These are phyloP conservation scores for Hymenoscyphus linearis DNA, from an alignment of 2,329 filamentous ascomycete genomes.

Conservation along the genomic window DNA sequence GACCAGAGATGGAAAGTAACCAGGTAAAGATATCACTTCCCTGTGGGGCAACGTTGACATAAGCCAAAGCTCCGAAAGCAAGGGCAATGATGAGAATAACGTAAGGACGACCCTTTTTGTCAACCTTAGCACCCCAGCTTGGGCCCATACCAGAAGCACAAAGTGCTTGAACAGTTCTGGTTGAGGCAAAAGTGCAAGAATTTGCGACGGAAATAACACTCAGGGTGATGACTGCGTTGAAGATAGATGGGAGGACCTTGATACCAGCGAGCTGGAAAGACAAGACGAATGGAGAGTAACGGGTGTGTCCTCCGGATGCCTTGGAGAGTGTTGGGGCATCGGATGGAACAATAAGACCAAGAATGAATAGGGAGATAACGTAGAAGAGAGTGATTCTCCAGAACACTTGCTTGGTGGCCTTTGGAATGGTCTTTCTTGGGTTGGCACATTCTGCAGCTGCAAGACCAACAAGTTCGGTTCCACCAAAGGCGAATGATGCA, in stretches of 20 bases:
- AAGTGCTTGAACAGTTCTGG: conserved; percentile 81
- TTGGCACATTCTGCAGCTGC: conserved; percentile 74
- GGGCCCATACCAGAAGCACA: conserved; percentile 85
- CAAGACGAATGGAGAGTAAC: conserved; percentile 85
- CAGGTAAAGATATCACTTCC: conserved; percentile 51
- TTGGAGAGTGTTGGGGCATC: conserved; percentile 55
- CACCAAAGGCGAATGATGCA: conserved; percentile 69
- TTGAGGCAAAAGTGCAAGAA: conserved; percentile 85
- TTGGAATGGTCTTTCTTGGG: conserved; percentile 74
- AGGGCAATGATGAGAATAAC: conserved; percentile 48
- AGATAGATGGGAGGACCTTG: conserved; percentile 72
- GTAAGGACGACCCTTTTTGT: conserved; percentile 70
- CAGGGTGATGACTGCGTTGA: conserved; percentile 90
- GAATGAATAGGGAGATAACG: conserved; percentile 72
- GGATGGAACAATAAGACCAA: conserved; percentile 79
- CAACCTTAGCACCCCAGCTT: conserved; percentile 70
- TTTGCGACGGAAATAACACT: conserved; percentile 89
- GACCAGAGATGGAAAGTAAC: conserved; percentile 66
- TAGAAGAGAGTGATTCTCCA: conserved; percentile 89
- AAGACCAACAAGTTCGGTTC: conserved; percentile 70
- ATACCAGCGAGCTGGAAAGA: conserved; percentile 84
- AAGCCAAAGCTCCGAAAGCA: conserved; percentile 54
- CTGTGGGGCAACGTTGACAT: conserved; percentile 44
- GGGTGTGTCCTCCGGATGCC: conserved; percentile 53
- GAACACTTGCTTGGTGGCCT: conserved; percentile 88